These are phyloP conservation scores for Chaetomium globosum DNA, from an alignment of 2,329 filamentous ascomycete genomes.

Conservation along the genomic window DNA sequence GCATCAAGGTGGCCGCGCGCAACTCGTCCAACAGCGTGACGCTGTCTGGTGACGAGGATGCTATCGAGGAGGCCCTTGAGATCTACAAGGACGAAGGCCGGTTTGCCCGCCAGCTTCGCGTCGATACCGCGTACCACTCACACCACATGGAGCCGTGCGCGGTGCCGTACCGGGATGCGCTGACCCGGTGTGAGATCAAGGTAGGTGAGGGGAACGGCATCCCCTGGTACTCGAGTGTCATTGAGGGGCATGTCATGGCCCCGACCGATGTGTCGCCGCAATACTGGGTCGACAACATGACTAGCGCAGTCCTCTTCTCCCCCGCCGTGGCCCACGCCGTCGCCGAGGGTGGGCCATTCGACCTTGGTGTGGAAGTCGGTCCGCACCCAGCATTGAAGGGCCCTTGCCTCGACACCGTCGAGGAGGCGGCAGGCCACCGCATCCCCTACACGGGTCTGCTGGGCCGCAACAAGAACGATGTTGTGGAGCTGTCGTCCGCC, in stretches of 20 bases:
- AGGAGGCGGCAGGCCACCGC: not conserved
- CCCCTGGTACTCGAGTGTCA: slow-evolving; percentile 15
- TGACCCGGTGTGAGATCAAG: not conserved
- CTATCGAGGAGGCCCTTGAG: slow-evolving; percentile 27
- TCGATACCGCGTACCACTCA: slow-evolving; percentile 41
- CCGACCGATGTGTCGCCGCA: slow-evolving; percentile 11
- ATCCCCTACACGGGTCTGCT: slow-evolving; percentile 24
- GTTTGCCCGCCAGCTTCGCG: slow-evolving; percentile 34
- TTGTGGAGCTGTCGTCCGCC: slow-evolving; percentile 13
- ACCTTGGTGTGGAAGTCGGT: slow-evolving; percentile 42
- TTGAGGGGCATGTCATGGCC: not conserved
- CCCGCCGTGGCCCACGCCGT: slow-evolving; percentile 25
- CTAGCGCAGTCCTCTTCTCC: slow-evolving; percentile 36
- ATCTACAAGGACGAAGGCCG: slow-evolving; percentile 30
- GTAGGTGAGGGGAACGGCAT: slow-evolving; percentile 3
- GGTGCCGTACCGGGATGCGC: slow-evolving; percentile 29
- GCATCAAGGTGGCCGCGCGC: slow-evolving; percentile 40
- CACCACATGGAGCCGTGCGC: slow-evolving; percentile 37
- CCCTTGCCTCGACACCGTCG: slow-evolving; percentile 35
- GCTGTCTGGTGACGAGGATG: slow-evolving; percentile 40
- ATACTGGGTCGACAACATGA: slow-evolving; percentile 37
- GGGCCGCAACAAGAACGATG: slow-evolving; percentile 17
- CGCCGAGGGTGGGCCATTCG: not conserved
- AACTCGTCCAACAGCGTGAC: slow-evolving; percentile 47
- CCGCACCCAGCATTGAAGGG: slow-evolving; percentile 48